Conservation (phyloP, 2,329 filamentous ascomycete species). For the Drechmeria coniospora region DNA sequence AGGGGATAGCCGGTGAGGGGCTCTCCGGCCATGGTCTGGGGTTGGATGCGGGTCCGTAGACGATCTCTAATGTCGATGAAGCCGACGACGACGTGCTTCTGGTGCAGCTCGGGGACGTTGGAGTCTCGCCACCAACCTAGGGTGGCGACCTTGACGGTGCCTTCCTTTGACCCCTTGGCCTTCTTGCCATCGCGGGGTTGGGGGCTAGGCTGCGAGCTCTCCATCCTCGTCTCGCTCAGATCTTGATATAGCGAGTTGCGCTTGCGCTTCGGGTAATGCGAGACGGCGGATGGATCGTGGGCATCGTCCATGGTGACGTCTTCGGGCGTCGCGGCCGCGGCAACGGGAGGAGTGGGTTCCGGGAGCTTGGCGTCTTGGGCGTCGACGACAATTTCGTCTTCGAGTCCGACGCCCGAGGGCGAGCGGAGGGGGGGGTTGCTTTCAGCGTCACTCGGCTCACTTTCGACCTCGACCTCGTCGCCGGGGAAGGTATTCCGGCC, state of each 20-base stretch:
- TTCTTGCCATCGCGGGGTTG: conserved; percentile 12
- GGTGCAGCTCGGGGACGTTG: conserved; percentile 26
- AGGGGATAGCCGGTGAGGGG: conserved; percentile 30
- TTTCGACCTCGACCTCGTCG: no score
- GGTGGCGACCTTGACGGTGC: conserved; percentile 28
- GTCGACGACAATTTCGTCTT: no score
- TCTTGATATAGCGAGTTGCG: conserved; percentile 34
- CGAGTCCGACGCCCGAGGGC: no score
- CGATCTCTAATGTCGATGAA: conserved; percentile 48
- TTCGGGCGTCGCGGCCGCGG: conserved; percentile 9
- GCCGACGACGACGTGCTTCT: conserved; percentile 44
- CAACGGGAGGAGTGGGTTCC: neutral
- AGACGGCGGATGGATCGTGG: conserved; percentile 20
- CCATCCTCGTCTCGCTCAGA: conserved; percentile 31
- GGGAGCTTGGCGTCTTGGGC: no score
- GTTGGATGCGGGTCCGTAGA: conserved; percentile 42
- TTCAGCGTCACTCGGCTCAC: no score
- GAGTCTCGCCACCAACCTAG: conserved; percentile 49
- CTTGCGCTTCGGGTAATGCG: conserved; percentile 40
- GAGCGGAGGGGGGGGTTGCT: no score
- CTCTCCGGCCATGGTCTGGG: conserved; percentile 30
- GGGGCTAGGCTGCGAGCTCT: conserved; percentile 14
- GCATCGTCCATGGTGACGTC: conserved; percentile 29
- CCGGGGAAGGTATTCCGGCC: no score
- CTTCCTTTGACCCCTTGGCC: conserved; percentile 12